These are phyloP conservation scores for Dactylellina cionopaga DNA, from an alignment of 2,329 filamentous ascomycete genomes.

Conservation along the genomic window DNA sequence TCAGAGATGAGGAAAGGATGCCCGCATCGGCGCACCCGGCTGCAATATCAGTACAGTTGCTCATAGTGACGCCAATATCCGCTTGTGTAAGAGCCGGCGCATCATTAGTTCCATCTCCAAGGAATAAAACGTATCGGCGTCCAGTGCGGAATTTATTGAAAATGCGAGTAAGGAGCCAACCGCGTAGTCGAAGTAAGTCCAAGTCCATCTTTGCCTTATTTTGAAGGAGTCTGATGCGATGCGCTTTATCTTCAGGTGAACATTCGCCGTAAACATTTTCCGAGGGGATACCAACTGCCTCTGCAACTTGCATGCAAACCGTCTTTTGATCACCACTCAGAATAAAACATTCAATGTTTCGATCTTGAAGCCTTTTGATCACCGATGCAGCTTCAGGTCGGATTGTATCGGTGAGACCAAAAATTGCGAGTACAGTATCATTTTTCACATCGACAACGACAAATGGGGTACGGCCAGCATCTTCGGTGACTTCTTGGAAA, in stretches of 20 bases:
- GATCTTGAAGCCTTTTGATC: constrained; percentile 63
- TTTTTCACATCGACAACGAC: constrained; percentile 31
- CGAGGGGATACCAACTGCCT: constrained; percentile 60
- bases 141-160: constrained; percentile 56
- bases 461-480: constrained; percentile 30
- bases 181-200: constrained; percentile 1
- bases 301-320: constrained; percentile 65
- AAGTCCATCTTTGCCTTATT: constrained; percentile 2
- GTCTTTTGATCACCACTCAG: constrained; percentile 68
- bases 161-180: constrained; percentile 8
- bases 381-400: constrained; percentile 64
- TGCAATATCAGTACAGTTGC: constrained; percentile 72
- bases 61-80: constrained; percentile 76
- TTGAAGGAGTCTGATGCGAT: constrained; percentile 20
- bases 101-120: constrained; percentile 85
- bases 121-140: constrained; percentile 69
- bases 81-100: constrained; percentile 77
- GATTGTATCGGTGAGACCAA: constrained; percentile 65
- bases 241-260: constrained; percentile 66
- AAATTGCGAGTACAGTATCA: constrained; percentile 61
- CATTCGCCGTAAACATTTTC: constrained; percentile 63
- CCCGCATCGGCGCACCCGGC: constrained; percentile 75
- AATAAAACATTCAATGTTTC: constrained; percentile 66
- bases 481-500: constrained; percentile 51
- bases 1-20: constrained; percentile 68